Evolutionary conservation across 768 basidiomycete genomes (phyloP), one percentile per base, ranked within the genome.

Genomic region (Coprinopsis cinerea): DNA sequence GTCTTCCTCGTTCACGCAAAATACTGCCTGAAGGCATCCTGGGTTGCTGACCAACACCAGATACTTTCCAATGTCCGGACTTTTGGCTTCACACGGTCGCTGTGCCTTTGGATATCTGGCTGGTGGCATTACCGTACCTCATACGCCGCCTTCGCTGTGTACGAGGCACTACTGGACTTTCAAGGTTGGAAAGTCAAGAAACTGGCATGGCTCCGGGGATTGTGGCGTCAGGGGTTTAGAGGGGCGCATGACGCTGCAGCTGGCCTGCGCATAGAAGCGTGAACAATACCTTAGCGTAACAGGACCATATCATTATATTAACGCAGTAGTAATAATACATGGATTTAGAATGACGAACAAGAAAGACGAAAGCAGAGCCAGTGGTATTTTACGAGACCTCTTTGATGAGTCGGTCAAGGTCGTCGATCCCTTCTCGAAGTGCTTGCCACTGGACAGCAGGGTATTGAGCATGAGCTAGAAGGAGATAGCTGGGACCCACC

Each of bases 1-100:
- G 82, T 98, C 61, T 98, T 97, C 65, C 62, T 97, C 26, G 86
- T 97, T 50, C 87, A 88, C 14, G 93, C 92, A 5, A 85, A 88
- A 59, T 95, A 89, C 66, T 96, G 94, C 62, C 74, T 82, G 44
- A 73, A 72, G 10, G 86, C 90, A 6, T 82, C 89, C 2, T 91
- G 88, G 88, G 71, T 76, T 45, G 84, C 86, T 57, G 83, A 92
- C 48, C 68, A 67, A 58, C 65, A 66, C 40, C 71, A 69, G 23
- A 56, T 81, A 3, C 64, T 73, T 22, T 66, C 69, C 43, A 59
- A 64, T 43, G 76, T 87, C 66, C 67, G 44, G 44, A 23, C 4
- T 28, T 15, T 15, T 4, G 44, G 44, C 4, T 4, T 79, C 32
- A 77, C 77, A 3, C 51, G 80, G 20, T 51, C 67, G 34, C 55